Evolutionary conservation across 2,329 filamentous ascomycete genomes (phyloP).

Genomic region (Penicillium sp.): DNA sequence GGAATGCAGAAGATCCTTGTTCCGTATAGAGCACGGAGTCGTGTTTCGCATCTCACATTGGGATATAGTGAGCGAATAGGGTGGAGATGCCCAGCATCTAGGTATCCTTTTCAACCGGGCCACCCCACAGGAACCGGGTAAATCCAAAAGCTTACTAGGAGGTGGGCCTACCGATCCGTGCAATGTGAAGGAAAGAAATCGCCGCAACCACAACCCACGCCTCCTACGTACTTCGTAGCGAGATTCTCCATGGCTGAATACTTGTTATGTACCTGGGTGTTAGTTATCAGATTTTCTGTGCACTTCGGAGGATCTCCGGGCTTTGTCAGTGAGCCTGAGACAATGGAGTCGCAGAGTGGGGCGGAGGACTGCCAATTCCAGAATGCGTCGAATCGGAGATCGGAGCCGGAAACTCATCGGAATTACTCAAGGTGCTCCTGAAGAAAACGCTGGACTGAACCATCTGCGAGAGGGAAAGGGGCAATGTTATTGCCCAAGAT

Average conservation of each 20-base stretch:
- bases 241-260: conserved; percentile 18
- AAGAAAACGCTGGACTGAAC: not conserved
- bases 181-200: not conserved
- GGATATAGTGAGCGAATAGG: not conserved
- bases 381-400: conserved; percentile 5
- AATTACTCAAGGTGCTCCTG: not conserved
- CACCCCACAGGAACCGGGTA: conserved; percentile 15
- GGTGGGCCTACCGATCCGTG: not conserved
- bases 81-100: not conserved
- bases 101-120: not conserved
- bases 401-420: not conserved
- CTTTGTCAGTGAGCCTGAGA: conserved; percentile 9
- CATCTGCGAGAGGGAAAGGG: not conserved
- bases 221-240: not conserved
- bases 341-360: conserved; percentile 8
- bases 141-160: conserved; percentile 1
- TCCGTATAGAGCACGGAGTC: conserved; percentile 20
- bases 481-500: too few species aligned
- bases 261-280: not conserved
- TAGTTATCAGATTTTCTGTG: conserved; percentile 3
- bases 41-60: conserved; percentile 16
- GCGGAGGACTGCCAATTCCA: conserved; percentile 2
- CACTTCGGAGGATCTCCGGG: conserved; percentile 16
- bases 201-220: not conserved
- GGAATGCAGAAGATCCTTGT: conserved; percentile 2